Evolutionary conservation across 2,329 filamentous ascomycete species (phyloP).

Genomic region (Verticillium isaacii): DNA sequence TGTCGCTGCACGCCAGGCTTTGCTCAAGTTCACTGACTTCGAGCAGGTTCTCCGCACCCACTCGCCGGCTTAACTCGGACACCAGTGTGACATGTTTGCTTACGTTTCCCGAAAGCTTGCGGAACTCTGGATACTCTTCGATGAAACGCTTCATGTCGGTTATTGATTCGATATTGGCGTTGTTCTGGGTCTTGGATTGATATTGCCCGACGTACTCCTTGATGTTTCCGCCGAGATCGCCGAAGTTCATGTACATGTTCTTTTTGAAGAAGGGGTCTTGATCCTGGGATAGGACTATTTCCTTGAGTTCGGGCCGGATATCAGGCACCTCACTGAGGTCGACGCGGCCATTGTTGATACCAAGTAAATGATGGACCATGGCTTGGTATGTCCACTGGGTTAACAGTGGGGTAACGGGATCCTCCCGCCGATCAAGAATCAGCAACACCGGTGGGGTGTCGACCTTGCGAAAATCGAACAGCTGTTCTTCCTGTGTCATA

Average conservation of each 20-base stretch:
- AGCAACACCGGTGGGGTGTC: constrained; percentile 93
- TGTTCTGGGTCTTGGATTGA: constrained; percentile 95
- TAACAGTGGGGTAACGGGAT: constrained; percentile 88
- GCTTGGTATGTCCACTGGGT: constrained; percentile 99
- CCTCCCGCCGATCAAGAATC: constrained; percentile 85
- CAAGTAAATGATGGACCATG: constrained; percentile 97
- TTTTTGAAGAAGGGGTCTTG: constrained; percentile 99
- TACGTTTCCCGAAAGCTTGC: constrained; percentile 94
- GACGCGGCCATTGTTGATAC: constrained; percentile 92
- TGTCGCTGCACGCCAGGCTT: constrained; percentile 94
- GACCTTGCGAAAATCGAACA: constrained; percentile 93
- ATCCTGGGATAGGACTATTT: constrained; percentile 93
- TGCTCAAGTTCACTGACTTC: constrained; percentile 97
- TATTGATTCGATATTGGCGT: constrained; percentile 93
- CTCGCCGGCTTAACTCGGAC: constrained; percentile 83
- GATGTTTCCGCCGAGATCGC: constrained; percentile 90
- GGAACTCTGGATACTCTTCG: constrained; percentile 97
- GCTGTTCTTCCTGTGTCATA: constrained; percentile 90
- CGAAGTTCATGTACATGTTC: constrained; percentile 98
- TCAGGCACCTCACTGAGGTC: constrained; percentile 81
- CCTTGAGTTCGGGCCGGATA: constrained; percentile 78
- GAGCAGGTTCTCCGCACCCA: constrained; percentile 80
- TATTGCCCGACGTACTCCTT: constrained; percentile 99
- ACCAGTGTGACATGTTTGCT: constrained; percentile 98
- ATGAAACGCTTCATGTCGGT: constrained; percentile 99